Conservation (phyloP, 164 flowering plant species). For the Berberis thunbergii region DNA sequence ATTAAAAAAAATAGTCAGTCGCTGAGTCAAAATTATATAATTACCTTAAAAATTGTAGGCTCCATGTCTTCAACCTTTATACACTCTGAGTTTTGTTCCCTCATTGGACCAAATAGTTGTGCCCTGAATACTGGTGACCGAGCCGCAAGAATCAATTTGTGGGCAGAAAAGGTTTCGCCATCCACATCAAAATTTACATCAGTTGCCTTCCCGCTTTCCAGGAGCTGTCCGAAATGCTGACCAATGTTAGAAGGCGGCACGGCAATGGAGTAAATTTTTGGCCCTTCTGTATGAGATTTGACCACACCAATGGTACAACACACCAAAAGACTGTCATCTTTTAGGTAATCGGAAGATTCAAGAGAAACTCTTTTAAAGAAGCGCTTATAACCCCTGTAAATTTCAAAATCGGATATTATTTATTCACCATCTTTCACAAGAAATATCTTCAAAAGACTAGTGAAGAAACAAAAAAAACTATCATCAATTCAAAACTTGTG, state of each 20-base stretch:
- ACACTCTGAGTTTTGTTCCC: too few relatives aligned
- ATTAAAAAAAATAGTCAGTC: too few relatives aligned
- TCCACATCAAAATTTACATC: conserved; percentile 74
- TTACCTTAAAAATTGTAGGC: too few relatives aligned
- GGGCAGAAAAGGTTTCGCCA: conserved; percentile 20
- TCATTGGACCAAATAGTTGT: conserved; percentile 16
- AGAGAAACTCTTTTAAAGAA: conserved; percentile 60
- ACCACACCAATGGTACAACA: conserved; percentile 82
- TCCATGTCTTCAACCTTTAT: too few relatives aligned
- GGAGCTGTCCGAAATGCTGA: conserved; percentile 56
- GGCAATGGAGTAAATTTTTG: conserved; percentile 57
- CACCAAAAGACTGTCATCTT: conserved; percentile 72
- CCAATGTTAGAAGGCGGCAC: conserved; percentile 64
- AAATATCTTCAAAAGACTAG: too few relatives aligned
- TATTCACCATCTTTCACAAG: too few relatives aligned
- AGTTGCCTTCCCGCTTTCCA: conserved; percentile 63
- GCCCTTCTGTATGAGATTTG: conserved; percentile 74
- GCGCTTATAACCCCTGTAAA: conserved; percentile 82
- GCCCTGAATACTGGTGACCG: conserved; percentile 90
- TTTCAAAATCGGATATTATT: too few relatives aligned
- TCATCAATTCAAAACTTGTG: too few relatives aligned
- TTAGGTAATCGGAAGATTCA: conserved; percentile 82
- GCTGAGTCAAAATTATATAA: too few relatives aligned
- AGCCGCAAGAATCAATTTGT: conserved; percentile 80
- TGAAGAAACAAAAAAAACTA: too few relatives aligned